phyloP scores from a whole-genome alignment of 768 basidiomycete genomes.

The Terana coerulea region DNA sequence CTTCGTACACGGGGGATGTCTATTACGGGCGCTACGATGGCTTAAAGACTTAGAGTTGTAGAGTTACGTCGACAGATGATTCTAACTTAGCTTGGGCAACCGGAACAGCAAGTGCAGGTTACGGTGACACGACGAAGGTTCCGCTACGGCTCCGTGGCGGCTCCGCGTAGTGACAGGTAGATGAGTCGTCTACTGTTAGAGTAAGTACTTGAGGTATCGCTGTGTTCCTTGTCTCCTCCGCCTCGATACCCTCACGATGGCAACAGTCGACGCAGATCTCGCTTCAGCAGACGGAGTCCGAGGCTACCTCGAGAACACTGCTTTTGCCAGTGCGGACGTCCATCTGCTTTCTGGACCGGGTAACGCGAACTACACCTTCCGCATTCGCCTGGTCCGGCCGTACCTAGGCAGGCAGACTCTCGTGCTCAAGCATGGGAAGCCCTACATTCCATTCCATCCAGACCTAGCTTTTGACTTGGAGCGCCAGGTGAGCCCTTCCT shows the following conservation, averaged over 20 bases:
- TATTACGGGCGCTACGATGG: no score
- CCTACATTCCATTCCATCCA: slow-evolving; percentile 20
- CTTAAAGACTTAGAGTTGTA: no score
- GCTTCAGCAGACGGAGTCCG: not conserved
- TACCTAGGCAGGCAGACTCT: slow-evolving; percentile 42
- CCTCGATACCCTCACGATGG: not conserved
- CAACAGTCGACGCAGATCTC: not conserved
- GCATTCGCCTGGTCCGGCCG: slow-evolving; percentile 40
- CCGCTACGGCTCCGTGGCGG: no score
- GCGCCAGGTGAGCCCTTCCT: slow-evolving; percentile 45
- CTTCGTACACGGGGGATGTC: no score
- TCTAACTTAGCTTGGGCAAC: no score
- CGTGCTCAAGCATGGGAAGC: slow-evolving; percentile 56
- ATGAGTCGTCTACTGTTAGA: not conserved
- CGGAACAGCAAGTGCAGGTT: no score
- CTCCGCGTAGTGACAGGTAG: no score
- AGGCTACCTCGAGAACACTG: slow-evolving; percentile 42
- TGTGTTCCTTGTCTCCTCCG: no score
- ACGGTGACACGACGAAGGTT: no score
- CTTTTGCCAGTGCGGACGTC: slow-evolving; percentile 41
- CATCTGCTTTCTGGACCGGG: slow-evolving; percentile 50
- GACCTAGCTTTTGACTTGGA: slow-evolving; percentile 35
- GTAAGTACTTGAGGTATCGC: not conserved
- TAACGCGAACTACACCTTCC: slow-evolving; percentile 51
- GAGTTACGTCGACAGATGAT: no score